phyloP scores from a whole-genome alignment of 805 yeast species.

The Metschnikowia reukaufii region DNA sequence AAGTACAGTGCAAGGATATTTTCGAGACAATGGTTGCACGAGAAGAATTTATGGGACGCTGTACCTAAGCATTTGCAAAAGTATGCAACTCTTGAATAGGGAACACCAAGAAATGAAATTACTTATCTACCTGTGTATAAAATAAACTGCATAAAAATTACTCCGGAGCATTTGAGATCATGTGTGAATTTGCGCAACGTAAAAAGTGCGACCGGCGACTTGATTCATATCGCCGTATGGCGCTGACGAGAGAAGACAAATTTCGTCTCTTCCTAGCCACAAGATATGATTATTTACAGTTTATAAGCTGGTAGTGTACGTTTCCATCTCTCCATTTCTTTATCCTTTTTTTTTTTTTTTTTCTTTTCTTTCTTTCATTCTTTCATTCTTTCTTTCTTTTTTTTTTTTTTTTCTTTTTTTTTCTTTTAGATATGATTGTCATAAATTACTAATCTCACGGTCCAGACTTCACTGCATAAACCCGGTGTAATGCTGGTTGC shows the following conservation, averaged over 20 bases:
- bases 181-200: not conserved
- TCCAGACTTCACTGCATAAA: not conserved
- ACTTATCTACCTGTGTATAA: not conserved
- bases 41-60: conserved; percentile 61
- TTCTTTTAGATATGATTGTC: no score
- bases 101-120: not conserved
- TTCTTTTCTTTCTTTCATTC: no score
- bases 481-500: not conserved
- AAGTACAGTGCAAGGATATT: conserved; percentile 82
- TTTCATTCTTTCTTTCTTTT: no score
- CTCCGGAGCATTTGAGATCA: not conserved
- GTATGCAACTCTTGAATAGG: conserved; percentile 51
- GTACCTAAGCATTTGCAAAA: conserved; percentile 71
- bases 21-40: conserved; percentile 71
- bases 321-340: no score
- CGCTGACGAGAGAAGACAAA: no score
- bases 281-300: no score
- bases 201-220: not conserved
- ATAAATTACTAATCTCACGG: not conserved
- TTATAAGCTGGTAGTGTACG: no score
- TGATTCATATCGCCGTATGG: no score
- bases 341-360: no score
- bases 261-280: no score
- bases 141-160: not conserved
- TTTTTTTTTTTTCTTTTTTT: no score